Conservation (phyloP, 345 rosid genomes). For the Odontarrhena argentea region DNA sequence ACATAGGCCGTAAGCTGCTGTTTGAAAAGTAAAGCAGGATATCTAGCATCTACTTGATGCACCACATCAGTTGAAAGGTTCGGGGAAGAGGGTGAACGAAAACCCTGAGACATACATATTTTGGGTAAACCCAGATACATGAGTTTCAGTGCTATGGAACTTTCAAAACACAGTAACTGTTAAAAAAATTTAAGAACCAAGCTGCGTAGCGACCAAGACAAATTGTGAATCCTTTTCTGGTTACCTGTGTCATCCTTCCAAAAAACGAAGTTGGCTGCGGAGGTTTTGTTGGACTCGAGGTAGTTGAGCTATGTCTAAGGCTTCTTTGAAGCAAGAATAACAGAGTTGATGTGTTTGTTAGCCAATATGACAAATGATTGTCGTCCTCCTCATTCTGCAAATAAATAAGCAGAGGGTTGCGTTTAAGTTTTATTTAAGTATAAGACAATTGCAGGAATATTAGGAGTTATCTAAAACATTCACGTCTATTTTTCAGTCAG, state of each 20-base stretch:
- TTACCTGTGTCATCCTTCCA: constrained; percentile 87
- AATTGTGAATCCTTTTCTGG: constrained; percentile 2
- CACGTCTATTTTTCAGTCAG: background rate
- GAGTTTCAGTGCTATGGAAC: constrained; percentile 28
- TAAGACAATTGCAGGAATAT: constrained; percentile 51
- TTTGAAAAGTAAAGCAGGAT: constrained; percentile 96
- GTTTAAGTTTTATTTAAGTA: constrained; percentile 21
- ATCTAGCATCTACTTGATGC: constrained; percentile 87
- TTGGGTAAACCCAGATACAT: constrained; percentile 7
- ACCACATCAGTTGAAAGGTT: constrained; percentile 60
- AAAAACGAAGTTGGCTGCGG: constrained; percentile 78
- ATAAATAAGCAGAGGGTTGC: constrained; percentile 25
- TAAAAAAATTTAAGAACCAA: constrained; percentile 7
- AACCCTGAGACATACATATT: constrained; percentile 56
- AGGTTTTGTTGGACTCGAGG: constrained; percentile 62
- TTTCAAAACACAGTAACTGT: constrained; percentile 55
- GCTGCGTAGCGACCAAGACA: constrained; percentile 28
- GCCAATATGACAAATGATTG: constrained; percentile 88
- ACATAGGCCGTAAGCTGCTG: constrained; percentile 95
- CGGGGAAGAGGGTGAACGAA: constrained; percentile 80
- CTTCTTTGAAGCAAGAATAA: constrained; percentile 81
- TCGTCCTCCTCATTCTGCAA: constrained; percentile 81
- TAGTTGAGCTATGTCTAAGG: constrained; percentile 59
- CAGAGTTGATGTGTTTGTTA: constrained; percentile 76
- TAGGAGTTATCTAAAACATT: background rate